A percentile compares a stretch with the other conserved stretches of the same genome.
phyloP scores from a whole-genome alignment of 176 grass and related monocot species.

The Musa schizocarpa region DNA sequence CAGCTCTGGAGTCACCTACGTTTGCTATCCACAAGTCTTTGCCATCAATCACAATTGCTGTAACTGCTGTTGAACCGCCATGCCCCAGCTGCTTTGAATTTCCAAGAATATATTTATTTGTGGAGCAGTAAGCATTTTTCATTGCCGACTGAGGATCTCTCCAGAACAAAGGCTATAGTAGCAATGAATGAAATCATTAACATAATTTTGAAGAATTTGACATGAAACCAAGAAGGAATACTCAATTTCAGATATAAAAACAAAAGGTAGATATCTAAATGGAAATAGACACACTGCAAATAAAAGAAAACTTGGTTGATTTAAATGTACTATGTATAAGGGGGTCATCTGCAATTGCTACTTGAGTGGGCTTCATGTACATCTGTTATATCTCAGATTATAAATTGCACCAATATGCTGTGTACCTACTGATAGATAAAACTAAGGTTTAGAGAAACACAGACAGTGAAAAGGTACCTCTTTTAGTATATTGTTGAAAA shows the following conservation, averaged over 20 bases:
- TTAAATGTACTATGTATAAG: no score
- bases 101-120: constrained; percentile 90
- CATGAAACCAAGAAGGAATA: background rate
- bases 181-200: constrained; percentile 10
- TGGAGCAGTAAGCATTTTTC: constrained; percentile 70
- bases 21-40: constrained; percentile 99
- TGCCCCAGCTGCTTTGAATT: constrained; percentile 74
- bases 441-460: background rate
- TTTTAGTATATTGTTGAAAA: constrained; percentile 78
- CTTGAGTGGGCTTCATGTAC: no score
- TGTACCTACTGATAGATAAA: background rate
- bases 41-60: constrained; percentile 89
- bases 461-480: constrained; percentile 38
- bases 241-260: background rate
- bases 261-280: background rate
- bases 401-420: no score
- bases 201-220: constrained; percentile 2
- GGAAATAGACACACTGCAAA: background rate
- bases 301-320: background rate
- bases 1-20: constrained; percentile 81
- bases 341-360: no score
- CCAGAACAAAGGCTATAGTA: constrained; percentile 72
- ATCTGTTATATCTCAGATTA: no score
- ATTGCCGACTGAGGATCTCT: constrained; percentile 47
- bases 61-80: constrained; percentile 95